Percentiles rank a stretch among this genome's conserved stretches.
Conservation (phyloP, 192 early-diverging fungal species). For the Coemansia sp. region DNA sequence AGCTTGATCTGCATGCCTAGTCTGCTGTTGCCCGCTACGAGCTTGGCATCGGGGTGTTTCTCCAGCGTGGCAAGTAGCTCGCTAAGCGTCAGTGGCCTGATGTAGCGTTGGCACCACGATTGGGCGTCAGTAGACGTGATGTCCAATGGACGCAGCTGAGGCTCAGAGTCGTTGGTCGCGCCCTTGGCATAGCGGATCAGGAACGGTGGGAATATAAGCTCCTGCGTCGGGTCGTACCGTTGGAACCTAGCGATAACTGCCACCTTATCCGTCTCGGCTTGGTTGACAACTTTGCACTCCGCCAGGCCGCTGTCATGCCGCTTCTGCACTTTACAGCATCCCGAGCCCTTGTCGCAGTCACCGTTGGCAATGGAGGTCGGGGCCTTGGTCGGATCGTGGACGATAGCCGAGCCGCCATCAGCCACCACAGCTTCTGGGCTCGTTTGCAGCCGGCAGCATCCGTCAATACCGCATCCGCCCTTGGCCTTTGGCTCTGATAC, state of each 20-base stretch:
- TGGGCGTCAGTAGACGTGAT: slow-evolving; percentile 1
- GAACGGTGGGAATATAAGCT: slow-evolving; percentile 67
- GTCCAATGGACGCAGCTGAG: slow-evolving; percentile 21
- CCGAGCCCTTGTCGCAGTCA: neutral
- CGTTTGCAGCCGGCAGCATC: slow-evolving; percentile 52
- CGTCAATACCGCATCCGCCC: slow-evolving; percentile 48
- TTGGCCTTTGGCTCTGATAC: slow-evolving; percentile 19
- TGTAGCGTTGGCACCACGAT: slow-evolving; percentile 36
- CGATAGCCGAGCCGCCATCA: neutral
- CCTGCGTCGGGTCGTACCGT: slow-evolving; percentile 61
- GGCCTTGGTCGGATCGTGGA: neutral
- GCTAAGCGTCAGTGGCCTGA: slow-evolving; percentile 57
- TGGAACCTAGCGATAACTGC: slow-evolving; percentile 53
- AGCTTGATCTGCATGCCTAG: slow-evolving; percentile 78
- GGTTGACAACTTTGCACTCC: slow-evolving; percentile 2
- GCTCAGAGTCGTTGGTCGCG: slow-evolving; percentile 10
- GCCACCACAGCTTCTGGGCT: neutral
- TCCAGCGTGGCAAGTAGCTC: slow-evolving; percentile 56
- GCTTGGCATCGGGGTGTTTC: slow-evolving; percentile 64
- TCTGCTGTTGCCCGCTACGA: slow-evolving; percentile 82
- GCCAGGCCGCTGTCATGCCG: neutral
- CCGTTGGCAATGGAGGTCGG: neutral
- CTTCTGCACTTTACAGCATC: neutral
- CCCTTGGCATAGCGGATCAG: slow-evolving; percentile 58
- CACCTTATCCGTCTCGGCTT: slow-evolving; percentile 33